A percentile compares a stretch with the other conserved stretches of the same genome.
These are phyloP conservation scores for Hypseocharis bilobata DNA, from an alignment of 441 rosid species.

Conservation along the genomic window DNA sequence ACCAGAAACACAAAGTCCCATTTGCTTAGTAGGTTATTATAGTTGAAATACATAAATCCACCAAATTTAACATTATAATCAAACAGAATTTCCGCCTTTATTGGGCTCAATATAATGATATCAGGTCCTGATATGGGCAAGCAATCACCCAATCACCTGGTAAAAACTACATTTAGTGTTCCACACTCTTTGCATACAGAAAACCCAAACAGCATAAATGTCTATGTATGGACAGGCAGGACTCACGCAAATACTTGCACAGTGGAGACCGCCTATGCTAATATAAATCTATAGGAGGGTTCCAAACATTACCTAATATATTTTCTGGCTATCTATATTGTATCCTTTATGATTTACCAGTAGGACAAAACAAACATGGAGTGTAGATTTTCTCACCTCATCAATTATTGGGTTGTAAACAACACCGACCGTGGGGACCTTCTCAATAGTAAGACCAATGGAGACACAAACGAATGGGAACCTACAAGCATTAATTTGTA, in stretches of 20 bases:
- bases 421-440: constrained; percentile 73
- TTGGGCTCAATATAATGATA: too few relatives aligned
- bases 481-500: constrained; percentile 30
- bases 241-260: too few relatives aligned
- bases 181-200: too few relatives aligned
- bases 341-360: background rate
- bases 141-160: too few relatives aligned
- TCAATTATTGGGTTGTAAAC: constrained; percentile 83
- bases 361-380: background rate
- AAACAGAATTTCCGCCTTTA: background rate
- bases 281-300: too few relatives aligned
- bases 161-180: too few relatives aligned
- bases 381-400: constrained; percentile 47
- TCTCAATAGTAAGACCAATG: constrained; percentile 76
- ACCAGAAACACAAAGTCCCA: constrained; percentile 8
- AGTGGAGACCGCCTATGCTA: too few relatives aligned
- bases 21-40: background rate
- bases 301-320: background rate
- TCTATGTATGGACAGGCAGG: too few relatives aligned
- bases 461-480: constrained; percentile 83
- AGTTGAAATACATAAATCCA: background rate
- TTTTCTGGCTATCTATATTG: background rate
- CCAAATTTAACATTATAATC: background rate
- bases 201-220: too few relatives aligned
- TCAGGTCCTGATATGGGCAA: too few relatives aligned